A percentile compares a stretch with the other conserved stretches of the same genome.
phyloP scores from a whole-genome alignment of 495 filamentous ascomycete species.

The Arthonia radiata region DNA sequence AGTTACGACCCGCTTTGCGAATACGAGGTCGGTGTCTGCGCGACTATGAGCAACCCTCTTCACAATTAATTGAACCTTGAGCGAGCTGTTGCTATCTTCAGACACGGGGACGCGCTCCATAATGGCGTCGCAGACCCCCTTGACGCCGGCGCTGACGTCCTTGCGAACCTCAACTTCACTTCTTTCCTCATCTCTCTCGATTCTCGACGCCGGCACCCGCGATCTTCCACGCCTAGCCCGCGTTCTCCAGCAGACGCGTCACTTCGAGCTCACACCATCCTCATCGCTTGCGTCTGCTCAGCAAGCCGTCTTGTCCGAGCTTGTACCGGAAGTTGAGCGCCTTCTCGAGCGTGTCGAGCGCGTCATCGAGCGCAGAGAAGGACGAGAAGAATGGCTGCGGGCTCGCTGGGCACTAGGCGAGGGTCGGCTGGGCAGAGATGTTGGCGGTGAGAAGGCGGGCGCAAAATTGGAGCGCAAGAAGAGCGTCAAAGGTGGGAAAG shows the following conservation, averaged over 20 bases:
- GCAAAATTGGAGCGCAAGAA: constrained; percentile 8
- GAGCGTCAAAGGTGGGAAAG: constrained; percentile 2
- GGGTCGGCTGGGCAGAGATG: constrained; percentile 19
- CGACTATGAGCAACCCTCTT: no score
- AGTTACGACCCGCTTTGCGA: no score
- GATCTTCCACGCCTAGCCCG: constrained; percentile 53
- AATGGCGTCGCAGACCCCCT: constrained; percentile 24
- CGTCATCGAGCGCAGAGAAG: constrained; percentile 48
- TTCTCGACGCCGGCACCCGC: constrained; percentile 42
- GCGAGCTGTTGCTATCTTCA: no score
- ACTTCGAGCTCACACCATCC: constrained; percentile 58
- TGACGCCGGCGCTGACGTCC: constrained; percentile 38
- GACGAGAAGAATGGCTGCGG: constrained; percentile 43
- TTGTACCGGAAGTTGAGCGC: constrained; percentile 44
- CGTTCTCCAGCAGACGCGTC: constrained; percentile 48
- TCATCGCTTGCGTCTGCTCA: constrained; percentile 43
- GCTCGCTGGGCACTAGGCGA: constrained; percentile 46
- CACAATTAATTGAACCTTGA: no score
- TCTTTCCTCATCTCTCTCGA: constrained; percentile 48
- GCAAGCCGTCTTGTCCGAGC: constrained; percentile 40
- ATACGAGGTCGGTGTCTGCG: no score
- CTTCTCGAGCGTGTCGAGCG: constrained; percentile 38
- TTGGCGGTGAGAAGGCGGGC: constrained; percentile 7
- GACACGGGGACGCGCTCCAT: no score
- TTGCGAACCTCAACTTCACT: constrained; percentile 43